Evolutionary conservation across 331 rosid genomes (phyloP), one percentile per base, ranked within the genome.

Genomic region (Arachis monticola): DNA sequence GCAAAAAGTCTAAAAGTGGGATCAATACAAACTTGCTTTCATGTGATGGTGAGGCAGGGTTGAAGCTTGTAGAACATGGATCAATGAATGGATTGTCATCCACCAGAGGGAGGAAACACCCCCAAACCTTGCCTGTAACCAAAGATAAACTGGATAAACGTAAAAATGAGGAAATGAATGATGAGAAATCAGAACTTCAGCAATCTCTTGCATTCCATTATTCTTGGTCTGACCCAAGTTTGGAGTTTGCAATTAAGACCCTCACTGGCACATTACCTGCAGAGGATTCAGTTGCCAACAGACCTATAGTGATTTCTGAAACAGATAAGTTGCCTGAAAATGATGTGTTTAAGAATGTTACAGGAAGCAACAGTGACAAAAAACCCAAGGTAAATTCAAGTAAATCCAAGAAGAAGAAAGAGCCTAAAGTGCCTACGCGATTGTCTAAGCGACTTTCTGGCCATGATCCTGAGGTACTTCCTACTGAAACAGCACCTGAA

Each of bases 171-270:
- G 87, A 74, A 41, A 70, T 70, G 13, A 46, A 81, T 74, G 67
- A 69, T 55, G 85, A 70, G 79, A 64, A 84, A 81, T 44, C 78
- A 60, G 88, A 76, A 70, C 82, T 76, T 32, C 80, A 77, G 31
- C 69, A 76, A 10, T 60, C 88, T 67, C 79, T 83, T 63, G 83
- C 87, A 35, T 79, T 80, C 41, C 84, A 69, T 45, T 75, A 91
- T 77, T 89, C 85, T 76, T 87, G 86, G 86, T 86, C 88, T 40
- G 84, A 80, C 17, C 97, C 93, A 48, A 86, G 91, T 77, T 85
- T 89, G 58, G 84, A 89, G 66, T 91, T 89, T 51, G 91, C 95
- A 10, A 87, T 84, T 48, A 88, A 86, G 81, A 89, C 90, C 67
- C 88, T 91, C 72, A 89, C 92, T 5, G 87, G 93, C 60, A 64